Base-by-base conservation (phyloP, 2,329 filamentous ascomycete species). In the Orbilia brochopaga region DNA sequence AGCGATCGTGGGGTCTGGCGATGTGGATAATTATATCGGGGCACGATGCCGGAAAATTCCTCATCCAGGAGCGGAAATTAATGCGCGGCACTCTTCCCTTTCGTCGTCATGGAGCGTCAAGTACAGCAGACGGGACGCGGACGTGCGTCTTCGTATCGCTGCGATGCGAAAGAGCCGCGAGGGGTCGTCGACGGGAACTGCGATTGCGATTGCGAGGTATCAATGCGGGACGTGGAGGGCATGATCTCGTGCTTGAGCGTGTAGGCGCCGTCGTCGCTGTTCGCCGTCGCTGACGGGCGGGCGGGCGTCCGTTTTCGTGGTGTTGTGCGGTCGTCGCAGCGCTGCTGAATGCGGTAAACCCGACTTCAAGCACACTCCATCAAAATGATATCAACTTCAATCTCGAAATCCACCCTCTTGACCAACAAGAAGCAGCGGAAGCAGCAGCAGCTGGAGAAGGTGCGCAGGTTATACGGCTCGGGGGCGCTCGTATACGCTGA, bases 31-130 rank as follows among this genome's bases (percentile, higher is more conserved):
- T 48, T 48, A 23, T 48, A 42, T 44, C 19, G 24, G 52, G 58
- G 50, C 27, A 58, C 30, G 37, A 55, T 58, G 61, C 61, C 61
- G 44, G 56, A 58, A 65, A 42, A 52, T 40, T 50, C 56, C 63
- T 67, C 56, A 60, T 67, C 51, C 24, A 52, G 58, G 58, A 62
- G 56, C 55, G 63, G 63, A 61, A 67, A 67, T 60, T 62, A 48
- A 48, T 19, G 65, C 65, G 58, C 40, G 37, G 44, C 52, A 62
- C 40, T 69, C 55, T 55, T 58, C 64, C 52, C 62, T 62, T 50
- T 56, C 21, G 52, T 61, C 56, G 52, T 30, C 42, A 50, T 52
- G 44, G 44, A 48, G 44, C 44, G 44, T 48, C 44, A 48, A 48
- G 52, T 54, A 37, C 37, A 42, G 37, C 11, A 13, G 37, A 5